phyloP scores from a whole-genome alignment of 169 alveolate species.

The Eimeria sp. region DNA sequence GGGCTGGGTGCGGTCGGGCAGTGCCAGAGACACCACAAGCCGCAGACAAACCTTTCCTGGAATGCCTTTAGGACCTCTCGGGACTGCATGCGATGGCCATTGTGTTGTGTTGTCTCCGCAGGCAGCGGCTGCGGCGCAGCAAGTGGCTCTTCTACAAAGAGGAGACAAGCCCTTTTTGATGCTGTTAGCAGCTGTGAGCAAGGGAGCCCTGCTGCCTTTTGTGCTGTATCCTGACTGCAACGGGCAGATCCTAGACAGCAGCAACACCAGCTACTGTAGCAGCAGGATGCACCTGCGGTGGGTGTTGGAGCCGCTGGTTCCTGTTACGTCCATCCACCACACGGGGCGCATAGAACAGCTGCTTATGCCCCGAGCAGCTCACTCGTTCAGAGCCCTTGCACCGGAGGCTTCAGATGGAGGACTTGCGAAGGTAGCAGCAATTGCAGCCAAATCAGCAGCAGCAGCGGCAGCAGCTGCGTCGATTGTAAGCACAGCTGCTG shows the following conservation, averaged over 20 bases:
- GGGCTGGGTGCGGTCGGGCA: background rate
- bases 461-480: slow-evolving; percentile 15
- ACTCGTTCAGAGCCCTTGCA: slow-evolving; percentile 42
- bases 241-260: background rate
- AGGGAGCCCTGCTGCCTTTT: slow-evolving; percentile 64
- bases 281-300: background rate
- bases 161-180: slow-evolving; percentile 37
- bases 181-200: slow-evolving; percentile 46
- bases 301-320: slow-evolving; percentile 60
- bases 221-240: slow-evolving; percentile 18
- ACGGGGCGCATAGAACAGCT: slow-evolving; percentile 60
- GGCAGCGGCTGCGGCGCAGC: slow-evolving; percentile 73
- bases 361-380: slow-evolving; percentile 55
- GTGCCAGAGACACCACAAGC: background rate
- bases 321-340: slow-evolving; percentile 59
- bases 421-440: slow-evolving; percentile 22
- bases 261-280: slow-evolving; percentile 5
- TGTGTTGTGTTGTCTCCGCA: background rate
- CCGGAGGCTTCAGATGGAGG: slow-evolving; percentile 8
- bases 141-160: slow-evolving; percentile 4
- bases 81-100: background rate
- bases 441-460: background rate
- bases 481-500: background rate
- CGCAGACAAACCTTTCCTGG: background rate
- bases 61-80: background rate